A percentile compares a stretch with the other conserved stretches of the same genome.
phyloP scores from a whole-genome alignment of 1,284 basidiomycete species.

The Cutaneotrichosporon sp. region DNA sequence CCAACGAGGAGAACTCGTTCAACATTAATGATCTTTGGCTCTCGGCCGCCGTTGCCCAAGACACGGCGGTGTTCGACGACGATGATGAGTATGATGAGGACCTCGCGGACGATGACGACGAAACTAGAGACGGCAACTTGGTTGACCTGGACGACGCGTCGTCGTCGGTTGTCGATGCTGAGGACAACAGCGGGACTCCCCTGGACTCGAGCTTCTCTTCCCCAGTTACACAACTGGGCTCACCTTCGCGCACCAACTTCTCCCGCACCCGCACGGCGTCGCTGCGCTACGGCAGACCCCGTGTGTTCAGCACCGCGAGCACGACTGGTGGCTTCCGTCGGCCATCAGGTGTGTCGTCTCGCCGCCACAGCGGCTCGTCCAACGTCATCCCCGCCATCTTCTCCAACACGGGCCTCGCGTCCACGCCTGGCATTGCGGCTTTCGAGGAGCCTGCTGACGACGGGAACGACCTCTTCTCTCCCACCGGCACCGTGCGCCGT shows the following conservation, averaged over 20 bases:
- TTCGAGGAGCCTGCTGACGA: conserved; percentile 25
- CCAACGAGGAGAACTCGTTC: conserved; percentile 55
- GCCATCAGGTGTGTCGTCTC: conserved; percentile 32
- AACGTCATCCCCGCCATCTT: conserved; percentile 51
- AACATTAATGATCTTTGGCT: conserved; percentile 56
- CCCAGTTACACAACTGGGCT: neutral
- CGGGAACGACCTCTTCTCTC: conserved; percentile 41
- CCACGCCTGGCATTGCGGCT: conserved; percentile 34
- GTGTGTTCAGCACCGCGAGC: conserved; percentile 15
- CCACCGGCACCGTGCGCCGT: conserved; percentile 24
- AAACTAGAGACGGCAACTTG: conserved; percentile 12
- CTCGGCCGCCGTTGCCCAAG: conserved; percentile 53
- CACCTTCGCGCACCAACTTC: conserved; percentile 18
- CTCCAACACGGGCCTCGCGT: conserved; percentile 48
- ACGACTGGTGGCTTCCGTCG: conserved; percentile 20
- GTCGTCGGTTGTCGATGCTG: conserved; percentile 28
- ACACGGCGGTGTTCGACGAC: conserved; percentile 54
- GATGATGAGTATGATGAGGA: conserved; percentile 47
- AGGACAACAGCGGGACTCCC: conserved; percentile 7
- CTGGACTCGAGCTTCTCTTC: conserved; percentile 18
- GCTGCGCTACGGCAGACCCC: conserved; percentile 1
- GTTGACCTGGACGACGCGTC: conserved; percentile 11
- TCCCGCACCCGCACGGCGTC: conserved; percentile 10
- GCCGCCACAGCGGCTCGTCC: conserved; percentile 48
- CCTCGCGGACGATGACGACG: conserved; percentile 22